Evolutionary conservation across 2,329 filamentous ascomycete species (phyloP), one percentile per base, ranked within the genome.

Genomic region (Thelonectria discophora): DNA sequence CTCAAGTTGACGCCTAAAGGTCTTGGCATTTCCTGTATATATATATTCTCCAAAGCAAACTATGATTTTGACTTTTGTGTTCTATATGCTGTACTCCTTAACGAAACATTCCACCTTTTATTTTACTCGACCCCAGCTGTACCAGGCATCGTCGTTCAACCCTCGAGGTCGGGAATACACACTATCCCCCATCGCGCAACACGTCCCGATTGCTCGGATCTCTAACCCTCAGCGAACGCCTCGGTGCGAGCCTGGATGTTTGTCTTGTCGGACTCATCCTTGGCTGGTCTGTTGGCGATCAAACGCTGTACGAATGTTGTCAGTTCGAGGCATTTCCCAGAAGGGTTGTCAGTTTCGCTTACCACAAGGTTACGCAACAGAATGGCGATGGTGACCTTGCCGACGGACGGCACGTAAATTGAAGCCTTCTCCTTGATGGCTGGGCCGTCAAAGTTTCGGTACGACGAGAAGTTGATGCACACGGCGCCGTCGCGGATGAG

Each of bases 381-480:
- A 34, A 97, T 89, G 15, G 94, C 92, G 75, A 98, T 98, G 0
- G 95, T 99, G 49, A 98, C 94, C 82, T 98, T 99, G 70, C 95
- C 95, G 68, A 97, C 96, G 0, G 94, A 95, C 1, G 95, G 95
- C 17, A 98, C 94, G 72, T 97, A 99, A 72, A 99, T 97, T 5
- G 93, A 93, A 2, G 95, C 95, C 81, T 94, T 97, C 76, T 97
- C 91, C 80, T 97, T 98, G 68, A 98, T 88, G 49, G 91, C 91
- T 0, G 90, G 88, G 1, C 84, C 85, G 63, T 90, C 89, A 78
- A 98, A 98, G 80, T 99, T 98, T 82, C 94, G 92, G 78, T 91
- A 93, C 53, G 92, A 97, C 8, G 93, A 96, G 77, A 99, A 98
- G 80, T 99, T 99, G 81, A 99, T 94, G 83, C 95, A 99, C n/a